phyloP scores from a whole-genome alignment of 2,329 filamentous ascomycete species.

The Sporothrix inflata region DNA sequence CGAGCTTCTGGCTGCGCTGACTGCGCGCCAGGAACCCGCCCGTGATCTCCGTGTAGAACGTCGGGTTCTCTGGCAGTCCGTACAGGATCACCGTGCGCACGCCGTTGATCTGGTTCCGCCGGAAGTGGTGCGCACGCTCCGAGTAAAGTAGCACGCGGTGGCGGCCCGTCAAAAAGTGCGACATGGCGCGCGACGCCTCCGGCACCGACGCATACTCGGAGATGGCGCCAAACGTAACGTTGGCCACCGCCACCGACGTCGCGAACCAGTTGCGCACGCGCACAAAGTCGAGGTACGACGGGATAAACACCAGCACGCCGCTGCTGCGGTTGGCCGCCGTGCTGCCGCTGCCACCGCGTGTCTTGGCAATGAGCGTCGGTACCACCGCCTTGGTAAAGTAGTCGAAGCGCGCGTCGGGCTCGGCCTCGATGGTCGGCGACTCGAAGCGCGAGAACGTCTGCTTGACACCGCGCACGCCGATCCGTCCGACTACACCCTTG shows the following conservation, averaged over 20 bases:
- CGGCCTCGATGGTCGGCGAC: conserved; percentile 66
- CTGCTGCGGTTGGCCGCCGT: conserved; percentile 18
- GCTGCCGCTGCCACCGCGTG: conserved; percentile 51
- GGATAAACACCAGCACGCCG: conserved; percentile 86
- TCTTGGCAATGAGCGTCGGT: conserved; percentile 70
- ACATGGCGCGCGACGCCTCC: conserved; percentile 81
- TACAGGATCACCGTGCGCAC: conserved; percentile 83
- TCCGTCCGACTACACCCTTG: conserved; percentile 71
- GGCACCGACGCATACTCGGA: conserved; percentile 83
- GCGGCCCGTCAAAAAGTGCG: conserved; percentile 82
- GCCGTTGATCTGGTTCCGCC: conserved; percentile 80
- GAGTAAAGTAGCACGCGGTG: conserved; percentile 88
- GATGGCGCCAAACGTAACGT: conserved; percentile 74
- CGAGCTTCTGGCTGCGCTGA: conserved; percentile 58
- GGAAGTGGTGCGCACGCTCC: conserved; percentile 95
- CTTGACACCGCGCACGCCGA: conserved; percentile 67
- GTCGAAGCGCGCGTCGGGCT: conserved; percentile 87
- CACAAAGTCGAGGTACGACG: conserved; percentile 93
- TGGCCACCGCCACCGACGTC: conserved; percentile 61
- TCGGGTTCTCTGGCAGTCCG: conserved; percentile 82
- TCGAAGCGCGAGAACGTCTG: conserved; percentile 93
- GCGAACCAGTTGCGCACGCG: conserved; percentile 91
- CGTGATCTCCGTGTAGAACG: conserved; percentile 77
- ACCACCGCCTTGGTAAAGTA: conserved; percentile 86
- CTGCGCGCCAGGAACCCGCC: conserved; percentile 67